Percentiles rank a stretch among this genome's conserved stretches.
Conservation (phyloP, 2,329 filamentous ascomycete genomes). For the Colletotrichum costaricense region DNA sequence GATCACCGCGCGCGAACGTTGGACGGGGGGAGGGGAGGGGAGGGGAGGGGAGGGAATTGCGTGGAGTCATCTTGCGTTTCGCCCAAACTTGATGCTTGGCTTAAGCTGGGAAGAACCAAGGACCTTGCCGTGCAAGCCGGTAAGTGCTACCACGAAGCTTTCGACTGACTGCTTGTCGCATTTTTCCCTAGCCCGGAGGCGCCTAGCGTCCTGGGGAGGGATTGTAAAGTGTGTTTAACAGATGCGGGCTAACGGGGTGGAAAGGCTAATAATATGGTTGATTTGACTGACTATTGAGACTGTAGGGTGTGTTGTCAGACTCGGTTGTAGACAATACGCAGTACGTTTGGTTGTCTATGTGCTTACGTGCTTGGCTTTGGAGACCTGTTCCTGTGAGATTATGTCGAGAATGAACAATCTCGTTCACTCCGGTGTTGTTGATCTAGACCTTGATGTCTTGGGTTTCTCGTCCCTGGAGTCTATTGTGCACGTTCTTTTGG, state of each 20-base stretch:
- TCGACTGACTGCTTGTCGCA: background rate
- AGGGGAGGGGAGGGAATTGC: background rate
- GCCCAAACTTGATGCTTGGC: background rate
- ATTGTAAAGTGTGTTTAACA: background rate
- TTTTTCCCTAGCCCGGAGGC: constrained; percentile 1
- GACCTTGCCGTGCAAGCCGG: constrained; percentile 10
- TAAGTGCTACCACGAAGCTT: constrained; percentile 28
- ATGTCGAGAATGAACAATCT: background rate
- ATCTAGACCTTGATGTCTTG: background rate
- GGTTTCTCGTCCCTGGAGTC: background rate
- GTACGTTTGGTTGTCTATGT: background rate
- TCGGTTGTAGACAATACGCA: too few relatives aligned
- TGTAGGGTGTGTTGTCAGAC: background rate
- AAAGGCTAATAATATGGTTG: background rate
- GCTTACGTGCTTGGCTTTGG: background rate
- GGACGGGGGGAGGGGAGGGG: background rate
- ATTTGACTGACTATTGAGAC: background rate
- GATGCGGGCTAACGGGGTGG: background rate
- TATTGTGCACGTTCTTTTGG: background rate
- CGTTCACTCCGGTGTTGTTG: background rate
- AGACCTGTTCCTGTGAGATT: background rate
- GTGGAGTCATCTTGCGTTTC: constrained; percentile 4
- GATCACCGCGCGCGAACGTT: constrained; percentile 4
- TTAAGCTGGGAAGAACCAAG: background rate
- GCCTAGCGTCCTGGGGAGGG: constrained; percentile 4